Evolutionary conservation across 345 rosid genomes (phyloP).

Genomic region (Zanthoxylum bungeanum): DNA sequence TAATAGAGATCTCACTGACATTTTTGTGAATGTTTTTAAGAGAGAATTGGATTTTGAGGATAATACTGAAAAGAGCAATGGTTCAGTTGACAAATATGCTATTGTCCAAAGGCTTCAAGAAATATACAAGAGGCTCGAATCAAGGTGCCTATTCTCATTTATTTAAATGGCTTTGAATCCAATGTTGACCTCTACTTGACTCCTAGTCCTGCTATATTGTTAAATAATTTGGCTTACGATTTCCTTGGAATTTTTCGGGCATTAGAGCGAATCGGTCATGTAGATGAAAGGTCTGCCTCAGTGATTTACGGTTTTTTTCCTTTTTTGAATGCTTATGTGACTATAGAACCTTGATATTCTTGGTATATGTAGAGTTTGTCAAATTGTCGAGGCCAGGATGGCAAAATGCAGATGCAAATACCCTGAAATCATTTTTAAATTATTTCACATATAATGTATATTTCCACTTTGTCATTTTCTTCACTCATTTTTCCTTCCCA

Average conservation of each 20-base stretch:
- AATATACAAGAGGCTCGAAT: conserved; percentile 97
- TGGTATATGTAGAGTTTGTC: no score
- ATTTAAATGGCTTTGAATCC: conserved; percentile 8
- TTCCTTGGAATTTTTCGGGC: conserved; percentile 50
- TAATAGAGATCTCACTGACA: conserved; percentile 28
- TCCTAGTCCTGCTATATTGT: not conserved
- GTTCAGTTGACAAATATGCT: conserved; percentile 52
- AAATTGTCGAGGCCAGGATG: no score
- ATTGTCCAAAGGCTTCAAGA: conserved; percentile 68
- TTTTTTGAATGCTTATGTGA: no score
- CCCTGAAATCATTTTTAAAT: no score
- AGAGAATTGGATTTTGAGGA: conserved; percentile 65
- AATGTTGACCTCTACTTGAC: not conserved
- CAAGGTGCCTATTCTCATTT: conserved; percentile 53
- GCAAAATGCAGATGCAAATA: no score
- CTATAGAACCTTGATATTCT: no score
- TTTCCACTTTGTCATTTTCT: no score
- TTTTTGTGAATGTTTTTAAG: conserved; percentile 36
- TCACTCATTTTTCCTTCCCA: no score
- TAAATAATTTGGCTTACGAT: not conserved
- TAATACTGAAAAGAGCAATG: conserved; percentile 49
- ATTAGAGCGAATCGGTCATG: conserved; percentile 82
- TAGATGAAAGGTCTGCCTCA: no score
- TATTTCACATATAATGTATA: no score
- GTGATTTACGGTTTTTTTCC: no score